phyloP scores from a whole-genome alignment of 139 green algal species.

The Auxenochlorella pyrenoidosa region DNA sequence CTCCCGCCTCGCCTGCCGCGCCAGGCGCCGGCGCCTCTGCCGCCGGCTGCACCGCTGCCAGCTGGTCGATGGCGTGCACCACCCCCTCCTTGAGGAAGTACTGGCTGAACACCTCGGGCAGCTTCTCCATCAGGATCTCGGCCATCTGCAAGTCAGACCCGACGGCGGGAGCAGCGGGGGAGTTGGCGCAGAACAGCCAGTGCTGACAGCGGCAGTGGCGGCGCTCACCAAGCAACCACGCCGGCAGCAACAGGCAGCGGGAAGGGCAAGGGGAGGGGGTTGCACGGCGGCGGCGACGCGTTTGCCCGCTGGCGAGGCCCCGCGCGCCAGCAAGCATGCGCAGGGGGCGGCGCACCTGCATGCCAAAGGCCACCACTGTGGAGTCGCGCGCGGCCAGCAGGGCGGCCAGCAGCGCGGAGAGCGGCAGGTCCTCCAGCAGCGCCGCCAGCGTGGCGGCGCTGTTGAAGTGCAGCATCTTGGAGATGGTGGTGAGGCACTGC shows the following conservation, averaged over 20 bases:
- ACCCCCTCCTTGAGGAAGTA: conserved; percentile 95
- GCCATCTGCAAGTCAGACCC: conserved; percentile 65
- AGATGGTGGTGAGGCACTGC: conserved; percentile 74
- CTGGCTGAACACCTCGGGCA: conserved; percentile 68
- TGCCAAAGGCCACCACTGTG: conserved; percentile 43
- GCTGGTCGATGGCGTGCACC: conserved; percentile 84
- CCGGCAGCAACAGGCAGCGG: too few species aligned
- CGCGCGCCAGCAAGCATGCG: too few species aligned
- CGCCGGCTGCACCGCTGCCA: conserved; percentile 54
- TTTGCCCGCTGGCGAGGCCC: too few species aligned
- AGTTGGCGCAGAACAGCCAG: not conserved
- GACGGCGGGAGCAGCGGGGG: not conserved
- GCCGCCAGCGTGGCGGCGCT: conserved; percentile 62
- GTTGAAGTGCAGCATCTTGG: conserved; percentile 76
- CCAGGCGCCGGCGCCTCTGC: not conserved
- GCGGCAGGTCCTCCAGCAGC: conserved; percentile 73
- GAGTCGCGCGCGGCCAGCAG: conserved; percentile 82
- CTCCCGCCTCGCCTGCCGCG: not conserved
- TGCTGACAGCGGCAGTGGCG: not conserved
- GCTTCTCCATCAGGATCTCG: conserved; percentile 92
- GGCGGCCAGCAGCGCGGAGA: conserved; percentile 84
- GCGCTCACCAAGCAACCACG: too few species aligned
- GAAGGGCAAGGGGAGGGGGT: too few species aligned
- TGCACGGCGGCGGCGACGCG: too few species aligned
- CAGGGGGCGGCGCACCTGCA: conserved; percentile 33